These are phyloP conservation scores for Penicillium soppii DNA, from an alignment of 495 filamentous ascomycete species.

Conservation along the genomic window DNA sequence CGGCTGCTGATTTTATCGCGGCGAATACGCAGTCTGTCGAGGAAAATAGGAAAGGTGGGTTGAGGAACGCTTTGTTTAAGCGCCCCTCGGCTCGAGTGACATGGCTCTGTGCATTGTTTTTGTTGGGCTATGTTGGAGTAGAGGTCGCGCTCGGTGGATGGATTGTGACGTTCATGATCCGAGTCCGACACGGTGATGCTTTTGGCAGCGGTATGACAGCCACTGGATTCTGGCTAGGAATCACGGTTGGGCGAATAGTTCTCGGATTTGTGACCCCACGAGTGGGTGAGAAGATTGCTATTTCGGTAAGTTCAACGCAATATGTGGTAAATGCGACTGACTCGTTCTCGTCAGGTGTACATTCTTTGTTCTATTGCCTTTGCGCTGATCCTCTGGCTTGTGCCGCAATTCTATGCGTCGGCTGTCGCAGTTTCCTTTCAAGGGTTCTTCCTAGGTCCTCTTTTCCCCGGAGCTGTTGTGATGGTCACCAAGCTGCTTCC, in stretches of 20 bases:
- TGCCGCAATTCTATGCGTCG: conserved; percentile 70
- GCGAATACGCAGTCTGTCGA: conserved; percentile 27
- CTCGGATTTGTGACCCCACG: conserved; percentile 63
- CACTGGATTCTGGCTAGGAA: conserved; percentile 66
- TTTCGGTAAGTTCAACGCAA: conserved; percentile 39
- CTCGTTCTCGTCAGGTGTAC: conserved; percentile 41
- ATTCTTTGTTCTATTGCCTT: conserved; percentile 49
- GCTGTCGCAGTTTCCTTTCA: conserved; percentile 66
- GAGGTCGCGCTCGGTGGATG: conserved; percentile 81
- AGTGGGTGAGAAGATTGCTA: conserved; percentile 59
- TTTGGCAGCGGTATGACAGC: conserved; percentile 63
- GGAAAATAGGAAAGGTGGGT: conserved; percentile 43
- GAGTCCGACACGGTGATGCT: conserved; percentile 50
- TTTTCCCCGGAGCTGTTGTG: conserved; percentile 75
- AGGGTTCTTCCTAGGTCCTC: conserved; percentile 67
- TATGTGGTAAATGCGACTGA: not conserved
- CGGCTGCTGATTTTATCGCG: conserved; percentile 59
- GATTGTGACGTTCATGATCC: conserved; percentile 66
- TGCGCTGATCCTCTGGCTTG: conserved; percentile 64
- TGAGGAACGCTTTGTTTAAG: conserved; percentile 56
- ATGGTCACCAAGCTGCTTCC: conserved; percentile 82
- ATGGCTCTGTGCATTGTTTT: conserved; percentile 75
- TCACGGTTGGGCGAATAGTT: conserved; percentile 59
- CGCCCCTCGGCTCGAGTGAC: conserved; percentile 53
- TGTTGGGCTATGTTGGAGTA: conserved; percentile 79